phyloP scores from a whole-genome alignment of 352 stramenopile genomes.

The Phytophthora pini region DNA sequence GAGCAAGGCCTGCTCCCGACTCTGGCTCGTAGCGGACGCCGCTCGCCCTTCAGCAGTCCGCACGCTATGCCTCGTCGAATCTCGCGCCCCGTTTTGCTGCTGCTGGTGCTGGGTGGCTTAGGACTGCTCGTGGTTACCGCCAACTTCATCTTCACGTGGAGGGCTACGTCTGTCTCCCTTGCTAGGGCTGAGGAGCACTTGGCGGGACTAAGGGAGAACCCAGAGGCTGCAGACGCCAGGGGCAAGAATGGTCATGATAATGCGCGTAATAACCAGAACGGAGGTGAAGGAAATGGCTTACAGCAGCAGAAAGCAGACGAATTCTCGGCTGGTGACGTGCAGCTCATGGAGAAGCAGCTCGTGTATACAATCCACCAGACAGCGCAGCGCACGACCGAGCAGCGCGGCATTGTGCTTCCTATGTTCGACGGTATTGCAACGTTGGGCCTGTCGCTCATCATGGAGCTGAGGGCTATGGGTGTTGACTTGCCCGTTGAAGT shows the following conservation, averaged over 20 bases:
- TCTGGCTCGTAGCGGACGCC: constrained; percentile 24
- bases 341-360: constrained; percentile 41
- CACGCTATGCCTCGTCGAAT: constrained; percentile 28
- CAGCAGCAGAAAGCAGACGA: constrained; percentile 4
- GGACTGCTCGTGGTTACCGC: constrained; percentile 32
- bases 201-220: constrained; percentile 15
- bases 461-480: constrained; percentile 56
- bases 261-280: background rate
- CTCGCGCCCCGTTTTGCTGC: constrained; percentile 19
- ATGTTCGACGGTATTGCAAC: constrained; percentile 58
- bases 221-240: background rate
- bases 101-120: constrained; percentile 26
- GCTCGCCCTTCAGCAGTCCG: constrained; percentile 28
- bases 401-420: constrained; percentile 66
- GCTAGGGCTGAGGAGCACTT: constrained; percentile 22
- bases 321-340: constrained; percentile 26
- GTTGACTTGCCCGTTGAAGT: constrained; percentile 64
- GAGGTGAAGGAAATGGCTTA: constrained; percentile 1
- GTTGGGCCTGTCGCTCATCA: constrained; percentile 62
- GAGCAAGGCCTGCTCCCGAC: constrained; percentile 29
- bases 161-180: constrained; percentile 20
- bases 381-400: constrained; percentile 33
- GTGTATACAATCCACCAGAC: constrained; percentile 42
- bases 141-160: constrained; percentile 43
- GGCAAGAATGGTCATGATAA: background rate